Conservation (phyloP, 805 yeast species). For the Spencermartinsiella europaea region DNA sequence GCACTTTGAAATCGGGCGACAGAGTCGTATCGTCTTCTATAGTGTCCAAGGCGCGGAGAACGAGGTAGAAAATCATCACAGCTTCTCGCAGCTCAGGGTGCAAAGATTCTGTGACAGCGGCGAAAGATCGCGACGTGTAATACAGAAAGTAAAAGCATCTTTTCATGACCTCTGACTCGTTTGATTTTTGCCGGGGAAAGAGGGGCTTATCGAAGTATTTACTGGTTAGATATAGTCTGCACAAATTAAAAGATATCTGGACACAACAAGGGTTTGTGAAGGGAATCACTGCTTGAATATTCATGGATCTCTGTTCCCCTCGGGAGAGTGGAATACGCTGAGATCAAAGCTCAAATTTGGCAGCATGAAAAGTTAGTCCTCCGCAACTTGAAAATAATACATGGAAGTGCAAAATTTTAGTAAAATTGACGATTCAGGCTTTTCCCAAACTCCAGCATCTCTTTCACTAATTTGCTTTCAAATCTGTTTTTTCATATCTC, state of each 20-base stretch:
- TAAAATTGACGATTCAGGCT: no score
- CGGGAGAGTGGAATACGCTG: no score
- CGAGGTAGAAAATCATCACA: slow-evolving; percentile 73
- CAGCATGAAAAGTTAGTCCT: no score
- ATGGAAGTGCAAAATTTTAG: no score
- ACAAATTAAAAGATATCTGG: background rate
- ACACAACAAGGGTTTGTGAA: background rate
- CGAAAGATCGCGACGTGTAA: slow-evolving; percentile 82
- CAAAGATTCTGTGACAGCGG: slow-evolving; percentile 86
- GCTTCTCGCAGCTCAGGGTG: slow-evolving; percentile 84
- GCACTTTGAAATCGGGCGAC: slow-evolving; percentile 64
- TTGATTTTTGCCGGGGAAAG: slow-evolving; percentile 43
- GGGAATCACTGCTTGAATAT: background rate
- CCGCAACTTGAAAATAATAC: no score
- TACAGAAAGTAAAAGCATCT: slow-evolving; percentile 65
- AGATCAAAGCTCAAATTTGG: no score
- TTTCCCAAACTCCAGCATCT: no score
- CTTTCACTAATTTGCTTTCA: no score
- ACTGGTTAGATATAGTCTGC: slow-evolving; percentile 19
- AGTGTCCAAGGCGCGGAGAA: slow-evolving; percentile 89
- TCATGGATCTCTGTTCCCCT: no score
- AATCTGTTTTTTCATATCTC: no score
- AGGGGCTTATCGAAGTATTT: slow-evolving; percentile 48
- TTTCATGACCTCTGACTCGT: slow-evolving; percentile 42
- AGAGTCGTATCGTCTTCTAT: slow-evolving; percentile 94